A percentile compares a stretch with the other conserved stretches of the same genome.
Evolutionary conservation across 73 alveolate genomes (phyloP).

Genomic region (Paramecium sonneborni): DNA sequence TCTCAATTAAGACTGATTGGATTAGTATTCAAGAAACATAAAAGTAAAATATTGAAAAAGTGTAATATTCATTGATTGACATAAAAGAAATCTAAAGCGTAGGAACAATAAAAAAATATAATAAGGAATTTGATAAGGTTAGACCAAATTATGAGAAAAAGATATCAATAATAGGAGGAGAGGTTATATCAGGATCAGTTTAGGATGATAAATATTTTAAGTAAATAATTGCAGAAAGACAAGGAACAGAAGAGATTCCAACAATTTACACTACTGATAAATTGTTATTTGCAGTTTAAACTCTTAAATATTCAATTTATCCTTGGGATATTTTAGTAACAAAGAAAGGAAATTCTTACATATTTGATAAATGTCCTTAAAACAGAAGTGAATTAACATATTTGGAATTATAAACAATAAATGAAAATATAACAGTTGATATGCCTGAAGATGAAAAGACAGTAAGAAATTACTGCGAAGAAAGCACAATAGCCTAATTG

Average conservation of each 20-base stretch:
- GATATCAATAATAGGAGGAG: neutral
- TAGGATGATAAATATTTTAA: conserved; percentile 34
- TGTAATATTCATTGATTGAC: neutral
- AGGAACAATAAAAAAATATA: conserved; percentile 30
- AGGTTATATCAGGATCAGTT: neutral
- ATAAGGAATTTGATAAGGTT: neutral
- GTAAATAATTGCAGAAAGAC: neutral
- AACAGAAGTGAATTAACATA: conserved; percentile 35
- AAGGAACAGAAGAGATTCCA: neutral
- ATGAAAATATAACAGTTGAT: conserved; percentile 64
- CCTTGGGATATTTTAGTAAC: conserved; percentile 70
- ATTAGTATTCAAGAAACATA: conserved; percentile 27
- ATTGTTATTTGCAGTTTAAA: conserved; percentile 35
- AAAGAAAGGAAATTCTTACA: conserved; percentile 26
- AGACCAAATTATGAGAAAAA: conserved; percentile 33
- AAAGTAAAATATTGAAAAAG: conserved; percentile 20
- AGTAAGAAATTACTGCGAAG: conserved; percentile 52
- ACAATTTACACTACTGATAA: conserved; percentile 63
- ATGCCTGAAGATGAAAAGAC: conserved; percentile 70
- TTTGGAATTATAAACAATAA: conserved; percentile 54
- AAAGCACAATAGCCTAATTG: conserved; percentile 55
- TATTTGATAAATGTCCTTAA: conserved; percentile 56
- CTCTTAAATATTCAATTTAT: conserved; percentile 62
- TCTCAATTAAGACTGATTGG: conserved; percentile 29
- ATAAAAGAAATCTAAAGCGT: neutral